Evolutionary conservation across 2,329 filamentous ascomycete genomes (phyloP).

Genomic region (Aspergillus caelatus): DNA sequence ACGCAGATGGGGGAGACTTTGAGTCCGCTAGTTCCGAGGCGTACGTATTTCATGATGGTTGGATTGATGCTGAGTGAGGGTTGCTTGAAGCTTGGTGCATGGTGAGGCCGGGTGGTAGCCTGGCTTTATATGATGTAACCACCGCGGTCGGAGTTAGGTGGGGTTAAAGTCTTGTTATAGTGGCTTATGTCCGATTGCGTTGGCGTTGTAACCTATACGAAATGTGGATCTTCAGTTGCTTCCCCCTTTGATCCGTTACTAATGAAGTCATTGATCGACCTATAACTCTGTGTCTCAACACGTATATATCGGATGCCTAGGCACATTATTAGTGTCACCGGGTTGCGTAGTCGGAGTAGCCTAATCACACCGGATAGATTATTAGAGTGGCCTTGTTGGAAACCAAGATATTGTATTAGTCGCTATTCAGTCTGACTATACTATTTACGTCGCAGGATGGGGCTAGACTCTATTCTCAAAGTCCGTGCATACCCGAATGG

Average conservation of each 20-base stretch:
- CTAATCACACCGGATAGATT: not conserved
- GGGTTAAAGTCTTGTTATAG: not conserved
- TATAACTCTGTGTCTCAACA: not conserved
- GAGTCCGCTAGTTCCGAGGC: slow-evolving; percentile 28
- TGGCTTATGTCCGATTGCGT: not conserved
- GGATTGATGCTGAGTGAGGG: not conserved
- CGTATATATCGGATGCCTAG: not conserved
- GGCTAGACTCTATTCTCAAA: not conserved
- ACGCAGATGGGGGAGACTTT: slow-evolving; percentile 29
- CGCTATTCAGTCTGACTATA: not conserved
- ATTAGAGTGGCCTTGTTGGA: not conserved
- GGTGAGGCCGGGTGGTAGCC: no score
- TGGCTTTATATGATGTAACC: not conserved
- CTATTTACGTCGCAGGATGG: not conserved
- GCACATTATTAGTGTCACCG: no score
- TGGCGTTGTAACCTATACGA: not conserved
- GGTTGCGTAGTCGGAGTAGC: no score
- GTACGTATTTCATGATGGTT: slow-evolving; percentile 28
- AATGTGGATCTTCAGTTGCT: not conserved
- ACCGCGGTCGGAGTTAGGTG: not conserved
- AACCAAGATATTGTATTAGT: not conserved
- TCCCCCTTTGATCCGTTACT: not conserved
- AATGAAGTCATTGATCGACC: not conserved
- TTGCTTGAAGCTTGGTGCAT: not conserved
- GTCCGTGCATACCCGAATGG: not conserved